These are phyloP conservation scores for Fusarium sp. DNA, from an alignment of 2,329 filamentous ascomycete genomes.

Conservation along the genomic window DNA sequence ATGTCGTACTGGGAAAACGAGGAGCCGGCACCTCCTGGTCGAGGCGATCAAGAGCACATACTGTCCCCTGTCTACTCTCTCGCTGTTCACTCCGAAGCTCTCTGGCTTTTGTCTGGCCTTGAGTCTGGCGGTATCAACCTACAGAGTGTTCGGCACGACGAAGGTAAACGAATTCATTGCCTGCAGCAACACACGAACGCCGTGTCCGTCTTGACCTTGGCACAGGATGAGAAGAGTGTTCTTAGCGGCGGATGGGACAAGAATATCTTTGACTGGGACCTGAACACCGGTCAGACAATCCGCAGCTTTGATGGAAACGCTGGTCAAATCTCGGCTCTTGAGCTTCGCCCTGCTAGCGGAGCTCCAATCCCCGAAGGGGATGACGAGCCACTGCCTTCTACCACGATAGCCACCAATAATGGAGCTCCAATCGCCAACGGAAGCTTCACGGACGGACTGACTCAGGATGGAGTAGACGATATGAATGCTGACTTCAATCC, in stretches of 20 bases:
- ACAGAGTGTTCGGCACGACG: constrained; percentile 92
- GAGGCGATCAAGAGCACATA: constrained; percentile 67
- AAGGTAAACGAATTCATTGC: constrained; percentile 87
- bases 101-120: constrained; percentile 91
- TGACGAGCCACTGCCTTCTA: constrained; percentile 67
- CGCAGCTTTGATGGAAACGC: constrained; percentile 81
- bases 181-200: constrained; percentile 89
- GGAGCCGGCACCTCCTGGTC: constrained; percentile 67
- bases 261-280: constrained; percentile 91
- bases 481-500: constrained; percentile 43
- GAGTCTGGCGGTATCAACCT: constrained; percentile 94
- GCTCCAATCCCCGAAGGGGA: constrained; percentile 81
- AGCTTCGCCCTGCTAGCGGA: constrained; percentile 82
- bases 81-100: constrained; percentile 86
- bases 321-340: constrained; percentile 88
- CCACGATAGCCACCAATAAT: constrained; percentile 84
- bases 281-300: constrained; percentile 84
- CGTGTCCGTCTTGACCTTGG: constrained; percentile 85
- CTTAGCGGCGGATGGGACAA: constrained; percentile 98
- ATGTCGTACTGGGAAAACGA: constrained; percentile 99
- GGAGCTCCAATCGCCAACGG: constrained; percentile 69
- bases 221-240: constrained; percentile 86
- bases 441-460: constrained; percentile 45
- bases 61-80: constrained; percentile 95
- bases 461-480: constrained; percentile 27